Evolutionary conservation across 495 filamentous ascomycete species (phyloP).

Genomic region (Cercophora samala): DNA sequence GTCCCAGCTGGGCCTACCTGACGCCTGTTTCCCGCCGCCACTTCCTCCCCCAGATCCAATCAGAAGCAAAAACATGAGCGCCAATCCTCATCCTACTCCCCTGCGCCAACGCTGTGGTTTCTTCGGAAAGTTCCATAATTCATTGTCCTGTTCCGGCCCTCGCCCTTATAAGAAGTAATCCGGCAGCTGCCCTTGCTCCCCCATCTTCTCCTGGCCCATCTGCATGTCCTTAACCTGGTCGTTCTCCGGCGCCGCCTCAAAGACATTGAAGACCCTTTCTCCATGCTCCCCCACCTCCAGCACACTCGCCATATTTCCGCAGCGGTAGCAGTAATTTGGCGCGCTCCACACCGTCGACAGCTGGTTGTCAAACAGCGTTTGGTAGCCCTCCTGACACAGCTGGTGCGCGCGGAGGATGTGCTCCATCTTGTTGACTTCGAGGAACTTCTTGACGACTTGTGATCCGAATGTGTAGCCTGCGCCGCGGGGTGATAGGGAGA

Average conservation of each 20-base stretch:
- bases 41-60: background rate
- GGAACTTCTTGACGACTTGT: slow-evolving; percentile 95
- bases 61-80: background rate
- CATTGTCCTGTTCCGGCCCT: background rate
- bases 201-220: slow-evolving; percentile 46
- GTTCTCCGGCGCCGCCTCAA: slow-evolving; percentile 94
- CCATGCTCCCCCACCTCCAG: slow-evolving; percentile 90
- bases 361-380: slow-evolving; percentile 90
- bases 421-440: slow-evolving; percentile 93
- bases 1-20: too few species aligned
- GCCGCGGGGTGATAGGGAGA: slow-evolving; percentile 86
- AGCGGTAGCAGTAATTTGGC: slow-evolving; percentile 94
- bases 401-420: slow-evolving; percentile 97
- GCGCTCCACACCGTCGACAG: slow-evolving; percentile 97
- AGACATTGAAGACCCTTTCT: slow-evolving; percentile 93
- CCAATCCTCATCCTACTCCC: background rate
- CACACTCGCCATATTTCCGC: slow-evolving; percentile 95
- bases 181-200: slow-evolving; percentile 49
- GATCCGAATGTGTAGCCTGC: slow-evolving; percentile 97
- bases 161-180: slow-evolving; percentile 51
- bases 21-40: background rate
- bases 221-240: slow-evolving; percentile 83
- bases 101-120: background rate
- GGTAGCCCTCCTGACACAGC: slow-evolving; percentile 94
- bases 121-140: too few species aligned